Evolutionary conservation across 192 early-diverging fungal species (phyloP), one percentile per base, ranked within the genome.

Genomic region (Coemansia furcata): DNA sequence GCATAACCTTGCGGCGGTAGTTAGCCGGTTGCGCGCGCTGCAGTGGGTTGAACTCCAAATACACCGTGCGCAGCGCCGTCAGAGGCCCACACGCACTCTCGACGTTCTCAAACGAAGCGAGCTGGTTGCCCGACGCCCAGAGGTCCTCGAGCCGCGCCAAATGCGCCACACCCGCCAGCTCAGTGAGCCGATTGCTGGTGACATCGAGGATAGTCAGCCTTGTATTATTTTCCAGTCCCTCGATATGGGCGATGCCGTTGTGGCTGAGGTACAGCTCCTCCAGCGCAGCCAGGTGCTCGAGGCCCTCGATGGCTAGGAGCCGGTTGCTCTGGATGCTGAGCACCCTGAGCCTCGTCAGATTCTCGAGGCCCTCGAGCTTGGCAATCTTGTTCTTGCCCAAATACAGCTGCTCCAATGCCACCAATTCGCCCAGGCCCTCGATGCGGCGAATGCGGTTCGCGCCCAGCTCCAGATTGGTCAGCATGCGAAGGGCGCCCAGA

Each of bases 311-410:
- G 60, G 82, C 80, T 0, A 83, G 84, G 39, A 99, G 72, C 14
- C 95, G 90, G 74, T 99, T 99, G 75, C 93, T 95, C 85, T 95
- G 90, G 39, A 92, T 91, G 69, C 87, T 89, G 35, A 92, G 82
- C 35, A 92, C 72, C 7, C 84, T 85, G 61, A 95, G 82, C 36
- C 88, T 87, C 35, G 78, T 85, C 57, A 95, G 71, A 1, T 65
- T 63, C 4, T 79, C 77, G 38, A 97, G 74, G 66, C 86, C 88
- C 84, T 94, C 77, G 35, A 98, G 84, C 64, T 86, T 85, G 3
- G 85, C 81, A 39, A 99, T 96, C 76, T 99, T 99, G 84, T 99
- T 99, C 72, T 99, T 99, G 44, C 98, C 98, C 32, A 99, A 82
- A 87, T 93, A 99, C 9, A 99, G 86, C 78, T 97, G 86, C 65